phyloP scores from a whole-genome alignment of 371 early-diverging fungal species.

The Globomyces sp. region DNA sequence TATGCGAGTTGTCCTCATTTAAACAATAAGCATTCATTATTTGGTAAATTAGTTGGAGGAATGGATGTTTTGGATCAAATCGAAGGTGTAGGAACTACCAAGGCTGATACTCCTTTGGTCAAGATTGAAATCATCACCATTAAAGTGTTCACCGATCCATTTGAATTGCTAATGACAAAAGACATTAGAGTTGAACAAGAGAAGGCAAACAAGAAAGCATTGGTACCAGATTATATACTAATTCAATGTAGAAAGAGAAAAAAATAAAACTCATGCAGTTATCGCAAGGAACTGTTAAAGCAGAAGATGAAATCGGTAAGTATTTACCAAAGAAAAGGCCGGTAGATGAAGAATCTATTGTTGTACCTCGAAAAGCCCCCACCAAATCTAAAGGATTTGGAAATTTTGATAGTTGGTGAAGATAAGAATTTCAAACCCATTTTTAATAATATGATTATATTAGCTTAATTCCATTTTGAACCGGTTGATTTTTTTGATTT shows the following conservation, averaged over 20 bases:
- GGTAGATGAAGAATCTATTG: neutral
- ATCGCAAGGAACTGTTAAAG: neutral
- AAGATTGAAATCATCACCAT: constrained; percentile 6
- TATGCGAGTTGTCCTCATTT: constrained; percentile 77
- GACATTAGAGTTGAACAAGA: constrained; percentile 2
- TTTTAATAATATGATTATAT: too few relatives aligned
- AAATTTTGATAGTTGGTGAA: constrained; percentile 13
- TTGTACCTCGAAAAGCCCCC: neutral
- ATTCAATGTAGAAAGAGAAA: neutral
- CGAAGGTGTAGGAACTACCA: constrained; percentile 9
- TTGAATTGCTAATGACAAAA: constrained; percentile 1
- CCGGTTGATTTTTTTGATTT: too few relatives aligned
- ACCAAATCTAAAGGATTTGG: constrained; percentile 3
- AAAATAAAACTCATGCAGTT: neutral
- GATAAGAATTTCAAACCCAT: too few relatives aligned
- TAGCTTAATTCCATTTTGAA: too few relatives aligned
- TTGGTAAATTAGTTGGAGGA: constrained; percentile 73
- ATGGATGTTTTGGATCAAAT: constrained; percentile 60
- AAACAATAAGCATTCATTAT: constrained; percentile 89
- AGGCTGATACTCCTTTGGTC: neutral
- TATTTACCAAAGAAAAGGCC: neutral
- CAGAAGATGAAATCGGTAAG: constrained; percentile 7
- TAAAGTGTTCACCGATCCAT: constrained; percentile 11
- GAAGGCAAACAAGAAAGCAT: constrained; percentile 1
- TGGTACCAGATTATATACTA: neutral